These are phyloP conservation scores for Termitomyces sp. DNA, from an alignment of 768 basidiomycete species.

Conservation along the genomic window DNA sequence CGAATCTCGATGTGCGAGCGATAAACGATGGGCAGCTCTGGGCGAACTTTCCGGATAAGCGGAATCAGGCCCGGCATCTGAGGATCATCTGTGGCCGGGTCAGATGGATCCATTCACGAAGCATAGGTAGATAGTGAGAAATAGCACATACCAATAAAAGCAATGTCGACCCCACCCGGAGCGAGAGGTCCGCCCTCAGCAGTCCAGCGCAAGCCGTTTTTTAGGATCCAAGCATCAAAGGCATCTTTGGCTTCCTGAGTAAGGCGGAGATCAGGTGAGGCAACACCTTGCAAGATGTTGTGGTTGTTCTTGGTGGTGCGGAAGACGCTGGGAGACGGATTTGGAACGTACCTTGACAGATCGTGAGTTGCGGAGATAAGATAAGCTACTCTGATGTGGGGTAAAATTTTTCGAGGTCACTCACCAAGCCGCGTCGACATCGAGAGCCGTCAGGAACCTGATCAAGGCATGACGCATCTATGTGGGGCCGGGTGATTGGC, in stretches of 20 bases:
- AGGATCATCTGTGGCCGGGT: constrained; percentile 60
- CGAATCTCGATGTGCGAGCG: constrained; percentile 95
- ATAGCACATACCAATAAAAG: constrained; percentile 68
- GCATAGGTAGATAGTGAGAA: not conserved
- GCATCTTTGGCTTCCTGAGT: constrained; percentile 74
- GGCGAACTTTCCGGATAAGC: constrained; percentile 80
- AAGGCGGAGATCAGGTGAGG: constrained; percentile 72
- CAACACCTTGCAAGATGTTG: constrained; percentile 93
- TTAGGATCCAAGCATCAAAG: constrained; percentile 86
- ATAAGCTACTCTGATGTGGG: constrained; percentile 5
- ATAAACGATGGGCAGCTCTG: constrained; percentile 86
- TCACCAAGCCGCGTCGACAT: constrained; percentile 82
- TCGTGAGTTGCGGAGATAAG: not conserved
- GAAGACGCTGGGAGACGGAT: constrained; percentile 87
- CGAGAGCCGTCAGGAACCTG: constrained; percentile 75
- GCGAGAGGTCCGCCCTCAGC: constrained; percentile 83
- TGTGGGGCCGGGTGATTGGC: constrained; percentile 15
- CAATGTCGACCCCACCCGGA: constrained; percentile 79
- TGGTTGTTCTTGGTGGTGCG: constrained; percentile 95
- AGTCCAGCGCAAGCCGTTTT: constrained; percentile 88
- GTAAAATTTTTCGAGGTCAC: constrained; percentile 25
- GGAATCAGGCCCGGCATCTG: constrained; percentile 95
- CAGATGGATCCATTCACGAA: not conserved
- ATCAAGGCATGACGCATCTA: constrained; percentile 94
- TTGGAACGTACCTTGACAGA: constrained; percentile 72